These are phyloP conservation scores for Boletellus emodensis DNA, from an alignment of 768 basidiomycete genomes.

Conservation along the genomic window DNA sequence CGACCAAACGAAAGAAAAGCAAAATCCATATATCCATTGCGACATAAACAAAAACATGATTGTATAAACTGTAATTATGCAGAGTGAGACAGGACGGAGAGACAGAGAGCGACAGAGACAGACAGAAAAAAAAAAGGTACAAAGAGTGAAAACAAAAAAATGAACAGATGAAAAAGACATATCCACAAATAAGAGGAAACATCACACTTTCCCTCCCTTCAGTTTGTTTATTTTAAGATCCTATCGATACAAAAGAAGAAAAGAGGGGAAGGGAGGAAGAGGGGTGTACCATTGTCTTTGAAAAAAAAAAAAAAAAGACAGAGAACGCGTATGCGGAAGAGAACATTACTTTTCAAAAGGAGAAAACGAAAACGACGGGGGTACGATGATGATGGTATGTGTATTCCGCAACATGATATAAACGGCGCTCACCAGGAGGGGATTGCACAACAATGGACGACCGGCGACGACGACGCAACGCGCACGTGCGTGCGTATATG, in stretches of 20 bases:
- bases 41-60: no score
- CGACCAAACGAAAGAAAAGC: no score
- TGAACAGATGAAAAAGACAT: no score
- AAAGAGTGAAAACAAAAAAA: no score
- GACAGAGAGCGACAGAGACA: background rate
- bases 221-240: slow-evolving; percentile 1
- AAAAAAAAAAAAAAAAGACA: background rate
- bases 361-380: background rate
- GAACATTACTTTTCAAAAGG: slow-evolving; percentile 5
- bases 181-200: no score
- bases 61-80: no score
- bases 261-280: background rate
- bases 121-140: background rate
- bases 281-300: background rate
- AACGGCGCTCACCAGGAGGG: slow-evolving; percentile 10
- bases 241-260: slow-evolving; percentile 16
- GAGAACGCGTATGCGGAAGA: no score
- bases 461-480: background rate
- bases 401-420: slow-evolving; percentile 1
- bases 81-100: no score
- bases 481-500: background rate
- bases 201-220: no score
- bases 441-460: background rate
- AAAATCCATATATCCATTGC: no score
- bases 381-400: background rate